Evolutionary conservation across 768 basidiomycete genomes (phyloP).

Genomic region (Collybiopsis luxurians): DNA sequence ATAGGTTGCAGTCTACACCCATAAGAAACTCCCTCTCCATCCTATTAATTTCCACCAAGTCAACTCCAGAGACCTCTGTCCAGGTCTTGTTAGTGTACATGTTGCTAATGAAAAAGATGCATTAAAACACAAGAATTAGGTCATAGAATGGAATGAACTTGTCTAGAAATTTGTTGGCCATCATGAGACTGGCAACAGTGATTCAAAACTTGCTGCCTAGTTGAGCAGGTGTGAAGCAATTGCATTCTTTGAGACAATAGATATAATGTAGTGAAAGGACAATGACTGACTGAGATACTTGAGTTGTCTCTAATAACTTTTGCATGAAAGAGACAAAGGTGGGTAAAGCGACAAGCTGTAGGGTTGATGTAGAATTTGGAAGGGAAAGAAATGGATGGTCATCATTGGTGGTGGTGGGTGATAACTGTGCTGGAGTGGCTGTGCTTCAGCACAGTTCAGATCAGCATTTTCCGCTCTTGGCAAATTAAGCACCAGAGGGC

Average conservation of each 20-base stretch:
- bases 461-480: too few species aligned
- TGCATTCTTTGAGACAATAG: conserved; percentile 75
- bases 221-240: conserved; percentile 68
- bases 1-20: conserved; percentile 81
- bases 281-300: conserved; percentile 92
- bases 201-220: conserved; percentile 86
- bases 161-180: conserved; percentile 97
- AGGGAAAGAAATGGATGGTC: too few species aligned
- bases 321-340: conserved; percentile 86
- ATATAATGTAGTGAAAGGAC: conserved; percentile 91
- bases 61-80: conserved; percentile 90
- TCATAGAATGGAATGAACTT: conserved; percentile 57
- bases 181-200: conserved; percentile 87
- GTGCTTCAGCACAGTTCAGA: too few species aligned
- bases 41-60: conserved; percentile 78
- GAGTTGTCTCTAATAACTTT: conserved; percentile 90
- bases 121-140: conserved; percentile 13
- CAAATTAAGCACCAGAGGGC: too few species aligned
- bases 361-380: conserved; percentile 44
- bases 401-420: too few species aligned
- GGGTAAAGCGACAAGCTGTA: conserved; percentile 72
- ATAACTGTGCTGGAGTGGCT: too few species aligned
- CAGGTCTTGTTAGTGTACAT: conserved; percentile 98
- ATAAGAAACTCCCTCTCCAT: conserved; percentile 90
- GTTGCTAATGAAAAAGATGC: conserved; percentile 53